These are phyloP conservation scores for Tardiomyces digboiensis DNA, from an alignment of 1,139 yeast genomes.

Conservation along the genomic window DNA sequence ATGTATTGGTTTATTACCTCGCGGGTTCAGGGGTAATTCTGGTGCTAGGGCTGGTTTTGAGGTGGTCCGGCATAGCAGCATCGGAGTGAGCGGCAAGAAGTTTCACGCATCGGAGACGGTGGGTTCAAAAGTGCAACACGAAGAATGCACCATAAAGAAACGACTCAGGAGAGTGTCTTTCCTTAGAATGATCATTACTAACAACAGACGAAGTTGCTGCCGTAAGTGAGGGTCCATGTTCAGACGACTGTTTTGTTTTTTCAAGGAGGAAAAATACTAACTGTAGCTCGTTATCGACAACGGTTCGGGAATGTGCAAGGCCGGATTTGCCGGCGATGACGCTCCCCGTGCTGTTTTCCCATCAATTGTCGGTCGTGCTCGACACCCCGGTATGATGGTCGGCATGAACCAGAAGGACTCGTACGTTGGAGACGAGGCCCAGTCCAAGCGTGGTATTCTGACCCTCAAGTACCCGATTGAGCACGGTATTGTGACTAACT, in stretches of 20 bases:
- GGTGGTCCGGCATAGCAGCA: too few species aligned
- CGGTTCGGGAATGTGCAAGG: slow-evolving; percentile 99
- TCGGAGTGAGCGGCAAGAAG: too few species aligned
- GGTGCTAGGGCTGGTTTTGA: too few species aligned
- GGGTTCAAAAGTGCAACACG: too few species aligned
- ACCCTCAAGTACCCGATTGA: slow-evolving; percentile 98
- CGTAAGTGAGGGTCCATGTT: slow-evolving; percentile 10
- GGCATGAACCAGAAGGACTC: slow-evolving; percentile 99
- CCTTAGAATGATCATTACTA: slow-evolving; percentile 5
- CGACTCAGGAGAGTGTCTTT: background rate
- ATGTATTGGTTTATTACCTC: too few species aligned
- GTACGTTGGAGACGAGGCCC: slow-evolving; percentile 99
- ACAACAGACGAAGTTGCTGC: slow-evolving; percentile 28
- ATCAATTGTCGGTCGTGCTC: slow-evolving; percentile 99
- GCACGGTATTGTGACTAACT: slow-evolving; percentile 99
- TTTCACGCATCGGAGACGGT: too few species aligned
- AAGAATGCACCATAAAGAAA: background rate
- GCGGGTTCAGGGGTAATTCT: too few species aligned
- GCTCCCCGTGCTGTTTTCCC: slow-evolving; percentile 99
- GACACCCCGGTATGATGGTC: slow-evolving; percentile 97
- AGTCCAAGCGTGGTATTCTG: slow-evolving; percentile 99
- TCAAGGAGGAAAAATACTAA: background rate
- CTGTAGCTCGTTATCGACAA: slow-evolving; percentile 81
- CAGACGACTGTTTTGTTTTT: slow-evolving; percentile 9
- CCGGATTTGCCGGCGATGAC: slow-evolving; percentile 99